Evolutionary conservation across 2,329 filamentous ascomycete genomes (phyloP), one percentile per base, ranked within the genome.

Genomic region (Lithohypha guttulata): DNA sequence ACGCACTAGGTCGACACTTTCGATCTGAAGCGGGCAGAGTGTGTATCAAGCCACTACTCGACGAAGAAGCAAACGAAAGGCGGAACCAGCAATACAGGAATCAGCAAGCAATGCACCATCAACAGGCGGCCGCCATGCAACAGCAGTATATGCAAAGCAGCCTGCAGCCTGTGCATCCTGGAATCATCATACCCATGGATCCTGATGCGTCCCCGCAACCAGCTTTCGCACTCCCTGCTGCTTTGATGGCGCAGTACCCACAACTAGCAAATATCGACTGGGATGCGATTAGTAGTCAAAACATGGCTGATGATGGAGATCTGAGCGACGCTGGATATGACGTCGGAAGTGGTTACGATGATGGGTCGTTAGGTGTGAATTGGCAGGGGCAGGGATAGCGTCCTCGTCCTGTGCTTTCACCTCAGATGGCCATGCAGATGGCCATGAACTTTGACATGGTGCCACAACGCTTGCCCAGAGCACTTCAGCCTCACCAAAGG

Each of bases 31-130:
- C 91, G 2, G 91, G 91, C 5, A 77, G 91, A 21, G 84, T 95
- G 38, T 98, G 91, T 57, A 98, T 98, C 62, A 94, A 93, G 52
- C 87, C 91, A n/a, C 66, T 98, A 9, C 71, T 98, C 1, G 91
- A 98, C 48, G 91, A 98, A 62, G 91, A 98, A 65, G 81, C 86
- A 40, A 65, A 79, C 23, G 86, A 93, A 53, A 71, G 85, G 22
- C 83, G 93, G 54, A 77, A 81, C 32, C 66, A 72, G 19, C 81
- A 79, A 70, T 73, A 79, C 58, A 81, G 85, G 57, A 80, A 85
- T 53, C 74, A 76, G 41, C 74, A 81, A 63, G n/a, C 13, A 5
- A 19, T 19, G 10, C 70, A 78, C 53, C 56, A 59, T 28, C 65
- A 70, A 33, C 76, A 79, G 49, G 75, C 72, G 39, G 74, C 76